phyloP scores from a whole-genome alignment of 1,284 basidiomycete genomes.

The Mycena sp. region DNA sequence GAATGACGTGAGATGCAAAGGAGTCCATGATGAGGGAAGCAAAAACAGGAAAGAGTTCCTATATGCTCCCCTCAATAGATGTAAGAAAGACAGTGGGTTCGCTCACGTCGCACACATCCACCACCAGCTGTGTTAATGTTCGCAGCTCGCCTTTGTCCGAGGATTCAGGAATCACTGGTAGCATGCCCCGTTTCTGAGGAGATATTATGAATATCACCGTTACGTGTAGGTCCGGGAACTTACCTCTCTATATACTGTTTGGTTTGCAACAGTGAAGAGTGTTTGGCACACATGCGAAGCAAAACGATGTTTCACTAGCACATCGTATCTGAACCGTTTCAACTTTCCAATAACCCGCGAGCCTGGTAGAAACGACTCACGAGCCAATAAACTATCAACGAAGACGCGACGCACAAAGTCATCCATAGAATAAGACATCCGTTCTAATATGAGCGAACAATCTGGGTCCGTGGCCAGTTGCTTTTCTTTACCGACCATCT shows the following conservation, averaged over 20 bases:
- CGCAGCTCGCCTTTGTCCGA: constrained; percentile 73
- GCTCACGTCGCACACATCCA: constrained; percentile 73
- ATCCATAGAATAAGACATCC: constrained; percentile 91
- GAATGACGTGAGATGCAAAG: constrained; percentile 89
- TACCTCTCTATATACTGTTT: constrained; percentile 87
- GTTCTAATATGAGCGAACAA: constrained; percentile 87
- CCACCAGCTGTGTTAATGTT: constrained; percentile 73
- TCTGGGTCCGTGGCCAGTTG: constrained; percentile 92
- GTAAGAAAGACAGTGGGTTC: neutral
- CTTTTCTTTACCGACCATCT: constrained; percentile 88
- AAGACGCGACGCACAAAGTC: constrained; percentile 92
- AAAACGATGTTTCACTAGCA: constrained; percentile 82
- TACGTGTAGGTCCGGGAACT: no score
- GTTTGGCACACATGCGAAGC: constrained; percentile 95
- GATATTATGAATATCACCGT: no score
- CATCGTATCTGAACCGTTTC: constrained; percentile 61
- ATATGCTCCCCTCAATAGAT: constrained; percentile 10
- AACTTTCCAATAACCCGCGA: no score
- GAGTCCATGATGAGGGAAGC: constrained; percentile 78
- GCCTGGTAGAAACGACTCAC: constrained; percentile 58
- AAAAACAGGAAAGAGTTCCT: constrained; percentile 78
- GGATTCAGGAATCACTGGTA: constrained; percentile 61
- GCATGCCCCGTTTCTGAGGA: constrained; percentile 66
- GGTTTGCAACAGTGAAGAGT: constrained; percentile 75
- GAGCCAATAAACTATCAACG: constrained; percentile 86